Conservation (phyloP, 371 early-diverging fungal species). For the Funneliformis caledonium region DNA sequence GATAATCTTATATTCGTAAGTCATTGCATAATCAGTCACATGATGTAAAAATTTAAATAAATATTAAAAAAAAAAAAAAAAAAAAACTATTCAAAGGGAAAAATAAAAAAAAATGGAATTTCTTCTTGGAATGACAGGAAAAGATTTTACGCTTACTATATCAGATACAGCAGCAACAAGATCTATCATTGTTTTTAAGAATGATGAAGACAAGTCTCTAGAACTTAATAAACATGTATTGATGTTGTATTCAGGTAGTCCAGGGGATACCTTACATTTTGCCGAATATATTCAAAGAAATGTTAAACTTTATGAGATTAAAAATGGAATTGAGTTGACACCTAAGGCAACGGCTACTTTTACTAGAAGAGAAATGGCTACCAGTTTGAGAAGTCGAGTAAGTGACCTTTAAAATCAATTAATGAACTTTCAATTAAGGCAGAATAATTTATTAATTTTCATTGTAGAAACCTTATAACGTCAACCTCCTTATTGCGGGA, state of each 20-base stretch:
- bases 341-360: conserved; percentile 85
- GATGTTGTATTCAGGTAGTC: conserved; percentile 88
- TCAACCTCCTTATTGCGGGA: conserved; percentile 91
- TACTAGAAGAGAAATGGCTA: conserved; percentile 86
- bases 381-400: conserved; percentile 86
- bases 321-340: conserved; percentile 79
- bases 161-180: conserved; percentile 81
- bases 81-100: too few relatives aligned
- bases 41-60: too few relatives aligned
- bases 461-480: conserved; percentile 81
- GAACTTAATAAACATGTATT: conserved; percentile 80
- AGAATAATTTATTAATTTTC: not conserved
- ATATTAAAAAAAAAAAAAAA: too few relatives aligned
- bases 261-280: conserved; percentile 95
- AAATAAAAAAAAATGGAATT: conserved; percentile 72
- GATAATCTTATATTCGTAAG: too few relatives aligned
- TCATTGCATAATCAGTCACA: too few relatives aligned
- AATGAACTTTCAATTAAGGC: not conserved
- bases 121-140: conserved; percentile 92
- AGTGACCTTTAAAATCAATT: conserved; percentile 30
- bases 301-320: conserved; percentile 86
- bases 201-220: conserved; percentile 87
- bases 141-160: conserved; percentile 91
- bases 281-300: conserved; percentile 96
- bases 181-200: conserved; percentile 93